Evolutionary conservation across 768 basidiomycete species (phyloP).

Genomic region (Suillus americanus): DNA sequence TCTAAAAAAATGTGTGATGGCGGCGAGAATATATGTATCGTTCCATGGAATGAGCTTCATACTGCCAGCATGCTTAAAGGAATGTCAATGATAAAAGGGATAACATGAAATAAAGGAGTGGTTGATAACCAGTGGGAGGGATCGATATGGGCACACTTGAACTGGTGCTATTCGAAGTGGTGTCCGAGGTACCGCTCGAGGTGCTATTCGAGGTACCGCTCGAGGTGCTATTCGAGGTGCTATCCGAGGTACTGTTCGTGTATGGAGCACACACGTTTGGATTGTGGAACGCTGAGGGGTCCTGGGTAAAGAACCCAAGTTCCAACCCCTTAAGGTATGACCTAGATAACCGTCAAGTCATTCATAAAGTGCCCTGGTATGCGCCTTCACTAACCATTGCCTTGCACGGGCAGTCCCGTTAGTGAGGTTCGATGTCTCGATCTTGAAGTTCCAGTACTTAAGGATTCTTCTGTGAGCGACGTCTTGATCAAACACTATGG

Average conservation of each 20-base stretch:
- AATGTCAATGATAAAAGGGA: neutral
- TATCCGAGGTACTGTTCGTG: constrained; percentile 24
- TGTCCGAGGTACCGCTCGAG: neutral
- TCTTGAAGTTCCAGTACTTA: constrained; percentile 75
- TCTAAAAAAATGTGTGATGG: neutral
- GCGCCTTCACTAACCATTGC: constrained; percentile 53
- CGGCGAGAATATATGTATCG: neutral
- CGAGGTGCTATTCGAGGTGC: neutral
- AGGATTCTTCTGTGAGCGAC: neutral
- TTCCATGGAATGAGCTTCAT: neutral
- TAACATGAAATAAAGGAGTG: neutral
- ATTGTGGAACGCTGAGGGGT: constrained; percentile 54
- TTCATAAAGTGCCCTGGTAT: neutral
- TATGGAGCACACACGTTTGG: constrained; percentile 50
- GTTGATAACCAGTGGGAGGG: neutral
- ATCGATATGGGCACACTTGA: neutral
- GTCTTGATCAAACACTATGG: neutral
- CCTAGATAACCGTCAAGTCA: constrained; percentile 39
- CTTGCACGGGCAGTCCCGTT: constrained; percentile 50
- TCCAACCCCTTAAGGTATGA: constrained; percentile 65
- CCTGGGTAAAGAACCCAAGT: constrained; percentile 59
- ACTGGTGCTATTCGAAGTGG: constrained; percentile 12
- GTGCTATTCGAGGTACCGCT: neutral
- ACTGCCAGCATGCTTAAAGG: neutral
- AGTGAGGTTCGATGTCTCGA: constrained; percentile 50